Evolutionary conservation across 176 grass and related monocot genomes (phyloP).

Genomic region (Aegilops bicornis): DNA sequence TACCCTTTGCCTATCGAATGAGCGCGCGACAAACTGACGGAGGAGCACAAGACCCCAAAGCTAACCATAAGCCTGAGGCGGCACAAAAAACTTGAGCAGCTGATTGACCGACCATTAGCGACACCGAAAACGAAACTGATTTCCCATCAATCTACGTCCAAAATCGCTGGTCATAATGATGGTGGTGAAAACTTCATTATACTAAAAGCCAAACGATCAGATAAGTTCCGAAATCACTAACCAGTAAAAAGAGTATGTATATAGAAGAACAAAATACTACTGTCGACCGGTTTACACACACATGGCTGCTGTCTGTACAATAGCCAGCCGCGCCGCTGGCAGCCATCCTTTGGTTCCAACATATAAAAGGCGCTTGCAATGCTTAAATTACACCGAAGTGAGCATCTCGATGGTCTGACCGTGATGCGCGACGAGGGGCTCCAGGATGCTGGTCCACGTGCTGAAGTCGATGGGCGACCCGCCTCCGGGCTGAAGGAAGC

Average conservation of each 20-base stretch:
- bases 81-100: neutral
- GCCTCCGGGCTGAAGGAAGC: slow-evolving; percentile 66
- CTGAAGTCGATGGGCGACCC: slow-evolving; percentile 68
- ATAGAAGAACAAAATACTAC: neutral
- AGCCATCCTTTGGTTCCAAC: neutral
- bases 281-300: neutral
- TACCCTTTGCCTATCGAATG: neutral
- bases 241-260: no score
- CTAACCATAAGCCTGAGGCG: neutral
- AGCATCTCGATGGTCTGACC: slow-evolving; percentile 37
- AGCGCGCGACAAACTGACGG: neutral
- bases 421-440: slow-evolving; percentile 51
- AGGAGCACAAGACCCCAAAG: neutral
- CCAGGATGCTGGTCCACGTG: slow-evolving; percentile 62
- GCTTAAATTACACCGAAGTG: slow-evolving; percentile 12
- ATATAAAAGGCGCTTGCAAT: neutral
- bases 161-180: no score
- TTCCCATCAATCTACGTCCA: no score
- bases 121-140: no score
- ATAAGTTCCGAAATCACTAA: no score
- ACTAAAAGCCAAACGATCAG: no score
- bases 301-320: neutral
- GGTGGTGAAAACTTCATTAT: no score
- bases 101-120: no score
- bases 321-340: no score